Evolutionary conservation across 176 grass and related monocot species (phyloP), one percentile per base, ranked within the genome.

Genomic region (Eragrostis curvula): DNA sequence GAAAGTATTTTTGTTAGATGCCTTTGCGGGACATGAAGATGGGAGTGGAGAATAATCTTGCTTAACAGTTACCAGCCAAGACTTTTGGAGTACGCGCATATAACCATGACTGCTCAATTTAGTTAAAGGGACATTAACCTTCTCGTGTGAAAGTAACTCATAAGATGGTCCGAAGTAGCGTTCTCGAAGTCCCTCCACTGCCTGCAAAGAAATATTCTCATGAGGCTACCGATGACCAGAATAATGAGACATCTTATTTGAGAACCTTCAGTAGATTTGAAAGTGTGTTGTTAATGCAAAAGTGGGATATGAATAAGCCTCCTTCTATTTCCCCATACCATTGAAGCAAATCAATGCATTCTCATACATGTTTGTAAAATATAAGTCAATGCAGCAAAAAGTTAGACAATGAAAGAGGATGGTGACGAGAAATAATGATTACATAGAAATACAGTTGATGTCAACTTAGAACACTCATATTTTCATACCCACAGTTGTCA

Each of bases 121-220:
- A 27, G n/a, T 27, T 5, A 60, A 27, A 59, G 12, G 23, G 24
- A 57, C 70, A 76, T 68, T 80, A 15, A 97, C 95, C 81, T 93
- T 93, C 15, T 94, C 92, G 71, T 98, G 92, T 63, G 92, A 91
- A 74, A 81, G 79, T 47, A 98, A 66, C 73, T 98, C 95, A 83
- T 91, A 90, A n/a, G 84, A 83, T 77, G 90, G 85, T 50, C 95
- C 95, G 59, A 98, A 98, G 90, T 91, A 94, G 36, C 95, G 85
- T 71, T 98, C 95, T 58, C 88, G 74, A 60, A 94, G 85, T 71
- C 92, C 92, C 6, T 69, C 12, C 15, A 83, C 61, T 32, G 50
- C 85, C 95, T 98, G 59, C 27, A 89, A 73, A 73, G 41, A 13
- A 60, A 44, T 59, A 61, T 80, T 5, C 32, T 47, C 23, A 65